Evolutionary conservation across 176 grass and related monocot species (phyloP), one percentile per base, ranked within the genome.

Genomic region (Poa annua): DNA sequence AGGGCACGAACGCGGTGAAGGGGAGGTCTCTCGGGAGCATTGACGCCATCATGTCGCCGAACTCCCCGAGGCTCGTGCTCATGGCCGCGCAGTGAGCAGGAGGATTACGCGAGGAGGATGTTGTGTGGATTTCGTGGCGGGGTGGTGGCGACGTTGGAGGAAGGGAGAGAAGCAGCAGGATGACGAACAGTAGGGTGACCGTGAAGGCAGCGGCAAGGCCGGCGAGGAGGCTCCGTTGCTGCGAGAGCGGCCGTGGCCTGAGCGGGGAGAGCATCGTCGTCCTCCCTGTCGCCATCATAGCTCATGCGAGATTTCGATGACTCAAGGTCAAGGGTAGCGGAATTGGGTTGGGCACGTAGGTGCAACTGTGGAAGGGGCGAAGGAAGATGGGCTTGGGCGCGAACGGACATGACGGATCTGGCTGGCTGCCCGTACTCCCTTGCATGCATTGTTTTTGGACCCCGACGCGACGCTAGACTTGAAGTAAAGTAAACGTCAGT

Each of bases 1-100:
- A 96, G 21, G 96, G 93, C 33, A 90, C 67, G 57, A 99, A 99
- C 24, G 90, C 62, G 32, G 96, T 99, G 81, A 99, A 96, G 2
- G 91, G 69, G 42, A 98, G 90, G 83, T 88, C 81, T 44, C 9
- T 29, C 1, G 96, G 93, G 35, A 99, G 75, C 96, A 99, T 95
- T n/a, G 91, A 81, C 79, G 92, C 4, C 93, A 96, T 93, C 89
- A 85, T 80, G 33, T 99, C 89, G n/a, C 93, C 91, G 64, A 96
- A 79, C 85, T 88, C 89, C 4, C 87, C 87, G 0, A 95, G 63
- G 57, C 67, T 47, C 25, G 47, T 36, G 57, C 76, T 33, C 49
- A 33, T 70, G 21, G 22, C 67, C n/a, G 39, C 22, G 67, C 55
- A 55, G 1, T 10, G 21, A 5, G 44, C 44, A 4, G 39, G 35